phyloP scores from a whole-genome alignment of 495 filamentous ascomycete species.

The Annulohypoxylon bovei region DNA sequence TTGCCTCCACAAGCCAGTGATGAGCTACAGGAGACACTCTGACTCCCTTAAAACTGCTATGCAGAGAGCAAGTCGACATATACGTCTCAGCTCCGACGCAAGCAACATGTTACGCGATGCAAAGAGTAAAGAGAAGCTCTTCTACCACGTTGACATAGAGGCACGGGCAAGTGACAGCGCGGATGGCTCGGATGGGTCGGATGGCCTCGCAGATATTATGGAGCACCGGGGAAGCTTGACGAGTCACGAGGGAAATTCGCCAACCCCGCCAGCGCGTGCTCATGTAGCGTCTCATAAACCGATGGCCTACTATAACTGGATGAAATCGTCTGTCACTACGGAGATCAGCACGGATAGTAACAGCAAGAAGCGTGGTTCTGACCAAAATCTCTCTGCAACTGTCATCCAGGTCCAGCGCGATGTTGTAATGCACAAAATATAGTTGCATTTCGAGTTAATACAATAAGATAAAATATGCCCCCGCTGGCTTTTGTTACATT shows the following conservation, averaged over 20 bases:
- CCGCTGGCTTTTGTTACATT: too few species aligned
- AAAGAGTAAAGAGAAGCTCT: constrained; percentile 20
- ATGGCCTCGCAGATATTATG: background rate
- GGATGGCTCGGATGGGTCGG: constrained; percentile 26
- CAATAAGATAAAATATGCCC: background rate
- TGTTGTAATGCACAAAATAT: constrained; percentile 28
- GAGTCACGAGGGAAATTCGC: constrained; percentile 8
- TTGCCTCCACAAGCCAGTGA: constrained; percentile 30
- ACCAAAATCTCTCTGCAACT: constrained; percentile 18
- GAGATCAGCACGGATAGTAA: constrained; percentile 26
- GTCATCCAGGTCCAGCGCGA: constrained; percentile 34
- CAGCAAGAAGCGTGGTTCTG: background rate
- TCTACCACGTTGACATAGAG: constrained; percentile 12
- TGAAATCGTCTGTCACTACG: constrained; percentile 34
- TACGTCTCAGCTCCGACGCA: constrained; percentile 18
- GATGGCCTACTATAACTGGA: constrained; percentile 22
- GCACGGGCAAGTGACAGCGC: constrained; percentile 8
- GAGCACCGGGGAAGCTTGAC: constrained; percentile 8
- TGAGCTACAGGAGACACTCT: constrained; percentile 10
- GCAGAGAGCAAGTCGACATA: constrained; percentile 25
- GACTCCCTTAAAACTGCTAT: background rate
- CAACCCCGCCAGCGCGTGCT: constrained; percentile 18
- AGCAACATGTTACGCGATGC: constrained; percentile 19
- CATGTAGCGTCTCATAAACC: constrained; percentile 18
- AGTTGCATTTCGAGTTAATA: background rate